Conservation (phyloP, 129 eudicot genomes). For the Tagetes erecta region DNA sequence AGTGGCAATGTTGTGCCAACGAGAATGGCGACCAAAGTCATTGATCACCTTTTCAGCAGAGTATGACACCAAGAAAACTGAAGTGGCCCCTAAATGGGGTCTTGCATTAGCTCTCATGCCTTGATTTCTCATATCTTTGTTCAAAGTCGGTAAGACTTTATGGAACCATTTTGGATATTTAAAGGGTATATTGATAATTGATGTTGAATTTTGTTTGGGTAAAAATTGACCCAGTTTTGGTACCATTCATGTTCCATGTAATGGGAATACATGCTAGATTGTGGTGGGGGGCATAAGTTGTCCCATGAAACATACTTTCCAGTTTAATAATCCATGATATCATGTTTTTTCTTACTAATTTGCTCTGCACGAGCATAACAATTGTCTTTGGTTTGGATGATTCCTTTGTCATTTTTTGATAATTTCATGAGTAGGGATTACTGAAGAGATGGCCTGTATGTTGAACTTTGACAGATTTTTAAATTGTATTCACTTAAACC, state of each 20-base stretch:
- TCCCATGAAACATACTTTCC: slow-evolving; percentile 28
- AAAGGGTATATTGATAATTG: slow-evolving; percentile 34
- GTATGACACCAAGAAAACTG: slow-evolving; percentile 62
- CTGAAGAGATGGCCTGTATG: no score
- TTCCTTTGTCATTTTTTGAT: no score
- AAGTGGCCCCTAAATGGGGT: slow-evolving; percentile 64
- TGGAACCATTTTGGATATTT: slow-evolving; percentile 23
- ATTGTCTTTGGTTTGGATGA: not conserved
- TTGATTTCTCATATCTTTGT: slow-evolving; percentile 32
- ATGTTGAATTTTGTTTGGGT: slow-evolving; percentile 31
- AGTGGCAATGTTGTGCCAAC: slow-evolving; percentile 69
- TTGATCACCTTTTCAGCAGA: slow-evolving; percentile 74
- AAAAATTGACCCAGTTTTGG: slow-evolving; percentile 45
- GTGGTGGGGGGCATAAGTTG: slow-evolving; percentile 28
- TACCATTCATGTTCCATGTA: slow-evolving; percentile 28
- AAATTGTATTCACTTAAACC: no score
- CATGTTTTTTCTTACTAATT: slow-evolving; percentile 13
- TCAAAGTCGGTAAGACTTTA: slow-evolving; percentile 29
- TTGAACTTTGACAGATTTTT: no score
- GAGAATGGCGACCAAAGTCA: slow-evolving; percentile 96
- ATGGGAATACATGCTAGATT: slow-evolving; percentile 31
- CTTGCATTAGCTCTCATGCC: slow-evolving; percentile 77
- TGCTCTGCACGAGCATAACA: not conserved
- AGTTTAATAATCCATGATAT: slow-evolving; percentile 38
- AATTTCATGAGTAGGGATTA: no score